Conservation (phyloP, 2,329 filamentous ascomycete genomes). For the Sordariomycetes sp. region DNA sequence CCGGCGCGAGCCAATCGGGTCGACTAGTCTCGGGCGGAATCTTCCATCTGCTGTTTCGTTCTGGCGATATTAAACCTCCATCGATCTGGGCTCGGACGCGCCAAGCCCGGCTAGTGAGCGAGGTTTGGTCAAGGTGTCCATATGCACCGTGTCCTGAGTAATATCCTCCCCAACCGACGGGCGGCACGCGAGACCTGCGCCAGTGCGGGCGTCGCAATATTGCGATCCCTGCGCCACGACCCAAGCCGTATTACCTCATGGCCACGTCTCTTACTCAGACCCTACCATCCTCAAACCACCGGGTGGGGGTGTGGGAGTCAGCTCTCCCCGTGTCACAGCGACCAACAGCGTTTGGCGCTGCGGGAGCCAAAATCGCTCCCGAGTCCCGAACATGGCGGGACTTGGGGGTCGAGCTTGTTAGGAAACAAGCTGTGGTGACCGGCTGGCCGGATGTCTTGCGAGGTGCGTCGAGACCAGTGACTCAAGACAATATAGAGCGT, state of each 20-base stretch:
- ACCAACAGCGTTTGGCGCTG: no score
- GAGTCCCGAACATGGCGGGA: no score
- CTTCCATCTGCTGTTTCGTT: not conserved
- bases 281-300: not conserved
- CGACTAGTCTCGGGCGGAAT: not conserved
- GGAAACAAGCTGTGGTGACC: not conserved
- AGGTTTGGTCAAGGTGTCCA: no score
- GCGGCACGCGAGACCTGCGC: not conserved
- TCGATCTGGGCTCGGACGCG: not conserved
- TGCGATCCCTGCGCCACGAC: not conserved
- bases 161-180: no score
- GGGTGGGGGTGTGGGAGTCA: no score
- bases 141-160: no score
- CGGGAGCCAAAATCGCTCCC: not conserved
- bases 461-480: not conserved
- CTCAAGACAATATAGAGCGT: not conserved
- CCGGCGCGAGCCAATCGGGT: not conserved
- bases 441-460: not conserved
- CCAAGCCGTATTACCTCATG: not conserved
- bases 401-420: not conserved
- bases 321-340: no score
- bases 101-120: no score
- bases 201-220: not conserved
- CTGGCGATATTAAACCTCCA: not conserved
- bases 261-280: not conserved